Conservation (phyloP, 192 early-diverging fungal genomes). For the Hyaloraphidium curvatum region DNA sequence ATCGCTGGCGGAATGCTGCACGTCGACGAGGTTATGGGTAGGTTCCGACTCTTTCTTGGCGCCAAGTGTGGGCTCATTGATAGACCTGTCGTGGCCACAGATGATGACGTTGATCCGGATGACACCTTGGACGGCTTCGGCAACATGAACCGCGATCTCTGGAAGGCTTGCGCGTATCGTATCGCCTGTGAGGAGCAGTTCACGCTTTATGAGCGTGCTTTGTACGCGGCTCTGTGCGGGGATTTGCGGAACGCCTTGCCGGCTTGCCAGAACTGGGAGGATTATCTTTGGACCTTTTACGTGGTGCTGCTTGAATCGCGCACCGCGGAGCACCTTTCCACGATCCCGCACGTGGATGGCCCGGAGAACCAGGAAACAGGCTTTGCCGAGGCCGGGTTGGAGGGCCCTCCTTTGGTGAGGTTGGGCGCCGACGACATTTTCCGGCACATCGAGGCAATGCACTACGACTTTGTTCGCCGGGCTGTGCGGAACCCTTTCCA, state of each 20-base stretch:
- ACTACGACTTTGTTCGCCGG: not conserved
- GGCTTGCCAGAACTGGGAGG: conserved; percentile 70
- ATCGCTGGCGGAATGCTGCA: conserved; percentile 41
- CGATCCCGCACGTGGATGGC: conserved; percentile 3
- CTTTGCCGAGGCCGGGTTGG: conserved; percentile 1
- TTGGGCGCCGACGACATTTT: not conserved
- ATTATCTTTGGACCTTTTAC: conserved; percentile 63
- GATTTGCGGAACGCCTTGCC: conserved; percentile 43
- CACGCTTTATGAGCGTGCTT: conserved; percentile 46
- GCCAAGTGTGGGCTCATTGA: not conserved
- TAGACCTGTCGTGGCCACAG: conserved; percentile 23
- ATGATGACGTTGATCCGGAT: conserved; percentile 16
- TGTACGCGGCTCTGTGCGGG: conserved; percentile 53
- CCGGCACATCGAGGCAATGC: not conserved
- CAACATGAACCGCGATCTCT: conserved; percentile 39
- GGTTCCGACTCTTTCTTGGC: conserved; percentile 13
- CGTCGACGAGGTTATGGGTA: conserved; percentile 23
- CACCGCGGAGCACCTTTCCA: conserved; percentile 20
- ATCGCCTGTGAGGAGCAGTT: conserved; percentile 22
- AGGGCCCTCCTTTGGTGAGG: not conserved
- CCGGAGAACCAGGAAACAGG: conserved; percentile 9
- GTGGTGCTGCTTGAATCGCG: conserved; percentile 43
- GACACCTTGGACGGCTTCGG: conserved; percentile 15
- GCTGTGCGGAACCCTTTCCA: conserved; percentile 21
- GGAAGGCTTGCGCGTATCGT: conserved; percentile 36